Percentiles rank a stretch among this genome's conserved stretches.
These are phyloP conservation scores for Periglandula ipomoeae DNA, from an alignment of 2,329 filamentous ascomycete genomes.

Conservation along the genomic window DNA sequence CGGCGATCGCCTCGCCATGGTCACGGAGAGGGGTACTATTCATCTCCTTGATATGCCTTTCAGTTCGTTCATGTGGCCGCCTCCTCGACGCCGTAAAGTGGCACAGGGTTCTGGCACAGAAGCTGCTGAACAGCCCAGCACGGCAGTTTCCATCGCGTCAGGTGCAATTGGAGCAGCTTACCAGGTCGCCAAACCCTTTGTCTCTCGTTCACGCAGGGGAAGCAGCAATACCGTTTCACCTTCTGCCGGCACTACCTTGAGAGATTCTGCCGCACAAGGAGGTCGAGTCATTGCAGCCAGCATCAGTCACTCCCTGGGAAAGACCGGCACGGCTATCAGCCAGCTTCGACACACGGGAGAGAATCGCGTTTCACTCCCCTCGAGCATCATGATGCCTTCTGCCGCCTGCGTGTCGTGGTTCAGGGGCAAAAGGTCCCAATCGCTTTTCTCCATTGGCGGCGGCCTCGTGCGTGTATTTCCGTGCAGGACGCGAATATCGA, in stretches of 20 bases:
- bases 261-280: slow-evolving; percentile 57
- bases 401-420: slow-evolving; percentile 58
- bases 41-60: slow-evolving; percentile 83
- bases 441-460: slow-evolving; percentile 55
- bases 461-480: slow-evolving; percentile 59
- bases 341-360: slow-evolving; percentile 67
- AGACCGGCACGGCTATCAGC: slow-evolving; percentile 60
- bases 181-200: slow-evolving; percentile 54
- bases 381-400: slow-evolving; percentile 41
- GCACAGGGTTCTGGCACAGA: slow-evolving; percentile 35
- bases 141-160: slow-evolving; percentile 60
- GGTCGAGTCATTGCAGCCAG: slow-evolving; percentile 64
- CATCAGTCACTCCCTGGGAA: slow-evolving; percentile 64
- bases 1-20: slow-evolving; percentile 75
- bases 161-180: slow-evolving; percentile 63
- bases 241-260: slow-evolving; percentile 35
- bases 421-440: slow-evolving; percentile 50
- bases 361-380: slow-evolving; percentile 62
- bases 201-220: slow-evolving; percentile 44
- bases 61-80: slow-evolving; percentile 80
- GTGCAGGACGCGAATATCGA: slow-evolving; percentile 44
- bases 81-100: slow-evolving; percentile 47
- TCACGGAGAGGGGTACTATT: slow-evolving; percentile 91
- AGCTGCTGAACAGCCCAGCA: slow-evolving; percentile 37
- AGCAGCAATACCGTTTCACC: slow-evolving; percentile 25